Evolutionary conservation across 352 stramenopile species (phyloP).

Genomic region (Globisporangium acanthophoron): DNA sequence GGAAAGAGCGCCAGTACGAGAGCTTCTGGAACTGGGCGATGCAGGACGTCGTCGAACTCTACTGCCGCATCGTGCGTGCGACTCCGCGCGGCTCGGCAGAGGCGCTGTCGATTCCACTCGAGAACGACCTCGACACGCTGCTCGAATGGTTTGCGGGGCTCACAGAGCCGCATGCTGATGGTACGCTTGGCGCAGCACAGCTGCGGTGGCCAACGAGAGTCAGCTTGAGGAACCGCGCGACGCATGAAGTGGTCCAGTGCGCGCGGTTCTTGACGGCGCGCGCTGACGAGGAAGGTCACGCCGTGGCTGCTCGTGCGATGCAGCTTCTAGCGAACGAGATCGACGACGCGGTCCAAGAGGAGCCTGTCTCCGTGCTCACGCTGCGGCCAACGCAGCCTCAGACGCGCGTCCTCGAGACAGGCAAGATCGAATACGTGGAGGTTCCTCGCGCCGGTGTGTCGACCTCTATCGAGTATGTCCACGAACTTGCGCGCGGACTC

Average conservation of each 20-base stretch:
- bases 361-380: conserved; percentile 55
- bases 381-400: conserved; percentile 51
- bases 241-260: conserved; percentile 48
- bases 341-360: conserved; percentile 37
- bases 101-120: conserved; percentile 16
- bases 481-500: conserved; percentile 57
- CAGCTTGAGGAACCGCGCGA: conserved; percentile 68
- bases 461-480: conserved; percentile 62
- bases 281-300: conserved; percentile 33
- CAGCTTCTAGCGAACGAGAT: conserved; percentile 59
- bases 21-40: conserved; percentile 82
- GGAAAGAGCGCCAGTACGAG: conserved; percentile 72
- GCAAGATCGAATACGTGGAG: conserved; percentile 51
- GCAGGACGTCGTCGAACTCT: conserved; percentile 62
- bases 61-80: conserved; percentile 37
- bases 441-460: conserved; percentile 39
- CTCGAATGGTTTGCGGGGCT: conserved; percentile 48
- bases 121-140: conserved; percentile 47
- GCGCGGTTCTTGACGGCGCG: conserved; percentile 46
- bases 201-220: conserved; percentile 19
- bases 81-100: conserved; percentile 13
- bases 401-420: conserved; percentile 43
- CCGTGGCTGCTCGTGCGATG: conserved; percentile 45
- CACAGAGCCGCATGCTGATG: conserved; percentile 22
- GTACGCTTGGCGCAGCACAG: conserved; percentile 25